These are phyloP conservation scores for Cajanus cajan DNA, from an alignment of 306 rosid species.

Conservation along the genomic window DNA sequence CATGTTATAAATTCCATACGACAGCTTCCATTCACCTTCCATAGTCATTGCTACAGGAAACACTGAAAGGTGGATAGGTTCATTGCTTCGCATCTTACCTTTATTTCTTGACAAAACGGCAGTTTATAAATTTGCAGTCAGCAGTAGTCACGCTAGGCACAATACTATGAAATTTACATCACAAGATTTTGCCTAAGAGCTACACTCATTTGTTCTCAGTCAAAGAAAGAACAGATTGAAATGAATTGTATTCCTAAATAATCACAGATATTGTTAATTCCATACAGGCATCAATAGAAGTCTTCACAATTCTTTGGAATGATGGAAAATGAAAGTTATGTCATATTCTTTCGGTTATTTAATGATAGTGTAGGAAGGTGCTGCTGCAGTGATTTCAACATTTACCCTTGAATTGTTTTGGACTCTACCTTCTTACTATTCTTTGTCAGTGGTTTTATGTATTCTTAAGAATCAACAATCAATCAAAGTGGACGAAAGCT, in stretches of 20 bases:
- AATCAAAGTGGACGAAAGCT: neutral
- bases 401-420: neutral
- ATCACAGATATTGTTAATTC: neutral
- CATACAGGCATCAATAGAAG: neutral
- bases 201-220: slow-evolving; percentile 1
- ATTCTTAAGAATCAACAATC: neutral
- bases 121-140: neutral
- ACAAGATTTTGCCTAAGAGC: neutral
- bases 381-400: neutral
- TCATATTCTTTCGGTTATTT: neutral
- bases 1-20: slow-evolving; percentile 16
- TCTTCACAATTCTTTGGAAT: neutral
- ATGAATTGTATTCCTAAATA: slow-evolving; percentile 1
- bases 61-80: slow-evolving; percentile 18
- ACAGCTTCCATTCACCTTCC: slow-evolving; percentile 53
- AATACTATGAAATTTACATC: neutral
- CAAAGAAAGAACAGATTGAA: slow-evolving; percentile 22
- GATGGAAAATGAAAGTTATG: neutral
- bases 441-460: neutral
- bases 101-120: neutral
- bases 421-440: neutral
- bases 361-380: neutral
- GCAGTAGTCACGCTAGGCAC: neutral
- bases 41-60: slow-evolving; percentile 18
- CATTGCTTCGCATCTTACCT: slow-evolving; percentile 18